These are phyloP conservation scores for Begonia peltatifolia DNA, from an alignment of 306 rosid genomes.

Conservation along the genomic window DNA sequence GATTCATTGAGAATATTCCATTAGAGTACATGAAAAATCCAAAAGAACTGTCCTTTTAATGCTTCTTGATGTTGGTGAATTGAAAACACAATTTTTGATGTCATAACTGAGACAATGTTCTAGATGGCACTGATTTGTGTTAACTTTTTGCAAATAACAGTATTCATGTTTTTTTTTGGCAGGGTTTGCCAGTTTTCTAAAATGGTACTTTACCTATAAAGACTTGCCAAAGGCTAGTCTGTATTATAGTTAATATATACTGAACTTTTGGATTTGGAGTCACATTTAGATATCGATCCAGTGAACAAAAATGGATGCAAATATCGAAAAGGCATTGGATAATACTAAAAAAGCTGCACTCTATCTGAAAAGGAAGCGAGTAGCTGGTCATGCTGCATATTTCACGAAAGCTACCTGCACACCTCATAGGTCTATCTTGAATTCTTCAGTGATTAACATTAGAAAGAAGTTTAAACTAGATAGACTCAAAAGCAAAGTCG, in stretches of 20 bases:
- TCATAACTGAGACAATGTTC: no score
- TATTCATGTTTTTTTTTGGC: constrained; percentile 8
- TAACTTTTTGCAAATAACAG: no score
- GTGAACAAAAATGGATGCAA: constrained; percentile 48
- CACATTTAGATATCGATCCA: constrained; percentile 38
- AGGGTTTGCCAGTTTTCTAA: constrained; percentile 30
- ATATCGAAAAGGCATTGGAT: constrained; percentile 54
- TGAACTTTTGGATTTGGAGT: constrained; percentile 30
- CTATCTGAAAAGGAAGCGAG: constrained; percentile 43
- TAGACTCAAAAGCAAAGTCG: constrained; percentile 14
- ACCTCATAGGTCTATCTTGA: constrained; percentile 13
- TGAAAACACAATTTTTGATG: no score
- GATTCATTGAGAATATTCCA: no score
- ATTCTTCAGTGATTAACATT: constrained; percentile 9
- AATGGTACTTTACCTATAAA: constrained; percentile 20
- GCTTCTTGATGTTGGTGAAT: no score
- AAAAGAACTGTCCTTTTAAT: no score
- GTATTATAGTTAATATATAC: constrained; percentile 9
- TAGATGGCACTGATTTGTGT: no score
- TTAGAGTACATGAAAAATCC: no score
- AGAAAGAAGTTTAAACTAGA: constrained; percentile 38
- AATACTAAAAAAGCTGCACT: constrained; percentile 13
- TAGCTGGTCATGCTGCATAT: constrained; percentile 21
- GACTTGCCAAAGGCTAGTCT: constrained; percentile 20
- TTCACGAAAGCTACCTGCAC: constrained; percentile 23